Evolutionary conservation across 202 grass and related monocot species (phyloP).

Genomic region (Digitaria exilis): DNA sequence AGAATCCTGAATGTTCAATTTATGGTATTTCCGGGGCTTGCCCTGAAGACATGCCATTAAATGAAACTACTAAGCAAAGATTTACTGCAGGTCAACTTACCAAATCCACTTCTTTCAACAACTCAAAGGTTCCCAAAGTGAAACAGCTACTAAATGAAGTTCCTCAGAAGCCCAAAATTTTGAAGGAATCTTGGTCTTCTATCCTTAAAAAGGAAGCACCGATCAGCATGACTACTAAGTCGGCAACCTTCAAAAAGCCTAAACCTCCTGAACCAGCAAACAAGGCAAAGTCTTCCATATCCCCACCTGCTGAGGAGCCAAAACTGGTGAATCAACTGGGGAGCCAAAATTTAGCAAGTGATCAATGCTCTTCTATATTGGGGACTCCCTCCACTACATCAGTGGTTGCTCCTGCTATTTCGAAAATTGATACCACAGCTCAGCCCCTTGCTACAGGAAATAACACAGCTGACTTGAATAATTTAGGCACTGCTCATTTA

Average conservation of each 20-base stretch:
- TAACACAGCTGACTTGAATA: conserved; percentile 42
- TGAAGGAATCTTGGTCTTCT: conserved; percentile 54
- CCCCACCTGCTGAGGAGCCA: conserved; percentile 50
- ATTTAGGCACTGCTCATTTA: conserved; percentile 50
- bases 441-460: conserved; percentile 35
- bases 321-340: conserved; percentile 44
- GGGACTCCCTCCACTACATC: conserved; percentile 37
- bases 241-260: conserved; percentile 66
- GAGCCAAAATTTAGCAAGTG: conserved; percentile 41
- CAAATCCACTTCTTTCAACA: conserved; percentile 85
- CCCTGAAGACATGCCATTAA: conserved; percentile 28
- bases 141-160: conserved; percentile 76
- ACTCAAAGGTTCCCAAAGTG: conserved; percentile 86
- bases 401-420: conserved; percentile 44
- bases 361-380: conserved; percentile 60
- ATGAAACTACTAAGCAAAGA: conserved; percentile 35
- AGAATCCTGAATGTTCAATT: conserved; percentile 21
- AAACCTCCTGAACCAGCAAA: conserved; percentile 51
- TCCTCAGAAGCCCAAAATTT: conserved; percentile 64
- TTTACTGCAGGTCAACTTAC: conserved; percentile 66
- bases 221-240: conserved; percentile 56
- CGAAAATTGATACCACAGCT: conserved; percentile 49
- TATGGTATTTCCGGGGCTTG: conserved; percentile 5
- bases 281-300: conserved; percentile 48
- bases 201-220: conserved; percentile 50